Percentiles rank a stretch among this genome's conserved stretches.
These are phyloP conservation scores for Epichloe sp. DNA, from an alignment of 2,329 filamentous ascomycete genomes.

Conservation along the genomic window DNA sequence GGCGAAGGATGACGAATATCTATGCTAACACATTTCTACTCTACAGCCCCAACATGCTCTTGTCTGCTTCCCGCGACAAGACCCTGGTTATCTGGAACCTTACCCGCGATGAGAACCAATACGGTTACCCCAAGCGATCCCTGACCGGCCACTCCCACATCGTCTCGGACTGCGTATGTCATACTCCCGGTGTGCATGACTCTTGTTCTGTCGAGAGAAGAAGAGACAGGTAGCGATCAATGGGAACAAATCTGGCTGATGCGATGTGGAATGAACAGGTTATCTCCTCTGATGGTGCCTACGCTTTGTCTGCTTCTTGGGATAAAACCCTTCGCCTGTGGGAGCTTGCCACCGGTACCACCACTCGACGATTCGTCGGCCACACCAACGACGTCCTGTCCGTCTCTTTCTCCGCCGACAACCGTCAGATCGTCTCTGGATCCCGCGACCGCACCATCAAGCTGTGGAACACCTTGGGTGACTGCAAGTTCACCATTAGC, in stretches of 20 bases:
- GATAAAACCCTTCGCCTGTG: conserved; percentile 99
- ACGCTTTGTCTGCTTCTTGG: conserved; percentile 97
- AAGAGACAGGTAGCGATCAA: neutral
- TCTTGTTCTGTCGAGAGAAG: too few relatives aligned
- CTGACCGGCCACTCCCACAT: conserved; percentile 99
- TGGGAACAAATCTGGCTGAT: conserved; percentile 12
- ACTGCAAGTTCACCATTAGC: conserved; percentile 99
- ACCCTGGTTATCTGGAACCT: conserved; percentile 99
- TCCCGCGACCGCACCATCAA: conserved; percentile 98
- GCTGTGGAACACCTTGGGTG: conserved; percentile 99
- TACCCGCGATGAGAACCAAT: conserved; percentile 93
- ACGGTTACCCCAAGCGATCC: conserved; percentile 98
- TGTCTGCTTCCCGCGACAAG: conserved; percentile 96
- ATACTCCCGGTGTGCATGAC: conserved; percentile 3
- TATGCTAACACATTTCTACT: conserved; percentile 12
- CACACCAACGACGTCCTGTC: conserved; percentile 99
- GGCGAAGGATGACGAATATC: neutral
- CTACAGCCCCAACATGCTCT: conserved; percentile 92
- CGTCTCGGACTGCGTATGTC: conserved; percentile 97
- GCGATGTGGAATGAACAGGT: conserved; percentile 42
- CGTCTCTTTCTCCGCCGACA: conserved; percentile 99
- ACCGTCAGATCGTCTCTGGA: conserved; percentile 98
- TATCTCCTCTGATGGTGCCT: conserved; percentile 98
- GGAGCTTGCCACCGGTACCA: conserved; percentile 95
- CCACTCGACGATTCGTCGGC: conserved; percentile 95